Evolutionary conservation across 176 grass and related monocot species (phyloP).

Genomic region (Panicum miliaceum): DNA sequence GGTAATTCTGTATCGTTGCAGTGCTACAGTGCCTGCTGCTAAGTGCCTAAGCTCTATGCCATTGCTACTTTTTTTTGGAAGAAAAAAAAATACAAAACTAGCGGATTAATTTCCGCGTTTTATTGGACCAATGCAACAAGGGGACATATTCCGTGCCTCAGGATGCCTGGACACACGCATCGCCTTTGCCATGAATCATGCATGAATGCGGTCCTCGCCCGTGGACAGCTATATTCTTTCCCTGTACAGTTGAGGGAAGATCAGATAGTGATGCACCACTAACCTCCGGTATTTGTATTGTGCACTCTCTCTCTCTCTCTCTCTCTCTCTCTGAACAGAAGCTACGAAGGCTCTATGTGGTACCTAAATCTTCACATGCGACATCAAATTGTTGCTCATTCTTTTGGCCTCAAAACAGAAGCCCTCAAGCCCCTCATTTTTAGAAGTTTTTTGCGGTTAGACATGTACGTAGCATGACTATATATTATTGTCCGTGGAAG

Average conservation of each 20-base stretch:
- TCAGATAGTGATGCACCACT: slow-evolving; percentile 42
- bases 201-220: not conserved
- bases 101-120: not conserved
- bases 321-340: too few species aligned
- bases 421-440: not conserved
- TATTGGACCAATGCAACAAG: not conserved
- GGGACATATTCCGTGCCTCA: slow-evolving; percentile 31
- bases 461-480: not conserved
- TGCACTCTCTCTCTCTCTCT: not conserved
- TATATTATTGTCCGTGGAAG: not conserved
- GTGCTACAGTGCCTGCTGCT: too few species aligned
- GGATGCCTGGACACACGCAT: slow-evolving; percentile 30
- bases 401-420: not conserved
- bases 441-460: not conserved
- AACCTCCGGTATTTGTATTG: not conserved
- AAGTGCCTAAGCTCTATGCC: too few species aligned
- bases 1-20: not conserved
- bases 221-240: slow-evolving; percentile 1
- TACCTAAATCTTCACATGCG: slow-evolving; percentile 16
- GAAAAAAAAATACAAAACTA: not conserved
- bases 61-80: not conserved
- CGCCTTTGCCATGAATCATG: not conserved
- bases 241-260: slow-evolving; percentile 20
- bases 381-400: not conserved
- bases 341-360: not conserved